These are phyloP conservation scores for Colletotrichum destructivum DNA, from an alignment of 2,329 filamentous ascomycete species.

Conservation along the genomic window DNA sequence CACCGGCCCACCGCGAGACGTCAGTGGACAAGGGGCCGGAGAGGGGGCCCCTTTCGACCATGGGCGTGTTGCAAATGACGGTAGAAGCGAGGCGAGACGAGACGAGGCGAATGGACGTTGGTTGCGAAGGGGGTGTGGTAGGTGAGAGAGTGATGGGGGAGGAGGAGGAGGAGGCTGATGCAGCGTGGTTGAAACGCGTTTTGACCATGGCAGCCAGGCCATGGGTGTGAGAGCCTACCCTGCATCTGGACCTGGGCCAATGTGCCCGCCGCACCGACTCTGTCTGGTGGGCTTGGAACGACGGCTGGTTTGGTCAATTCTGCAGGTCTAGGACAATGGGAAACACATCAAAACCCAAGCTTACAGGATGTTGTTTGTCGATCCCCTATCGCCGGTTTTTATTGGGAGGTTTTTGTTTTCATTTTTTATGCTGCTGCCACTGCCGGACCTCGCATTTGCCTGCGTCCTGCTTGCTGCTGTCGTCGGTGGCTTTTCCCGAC, in stretches of 20 bases:
- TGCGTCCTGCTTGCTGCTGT: constrained; percentile 12
- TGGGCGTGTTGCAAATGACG: constrained; percentile 12
- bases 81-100: constrained; percentile 7
- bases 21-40: constrained; percentile 15
- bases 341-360: constrained; percentile 22
- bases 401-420: too few relatives aligned
- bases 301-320: constrained; percentile 1
- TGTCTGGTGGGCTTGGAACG: background rate
- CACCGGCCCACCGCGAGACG: constrained; percentile 13
- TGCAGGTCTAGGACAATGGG: constrained; percentile 10
- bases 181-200: constrained; percentile 51
- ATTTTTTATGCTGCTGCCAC: background rate
- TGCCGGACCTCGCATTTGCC: constrained; percentile 2
- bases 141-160: background rate
- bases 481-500: constrained; percentile 23
- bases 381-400: too few relatives aligned
- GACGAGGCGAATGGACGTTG: constrained; percentile 20
- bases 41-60: constrained; percentile 2
- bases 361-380: constrained; percentile 23
- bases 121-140: constrained; percentile 20
- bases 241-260: constrained; percentile 1
- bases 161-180: constrained; percentile 39
- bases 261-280: background rate
- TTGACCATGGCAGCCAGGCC: constrained; percentile 43
- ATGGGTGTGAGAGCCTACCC: constrained; percentile 30